Evolutionary conservation across 2,329 filamentous ascomycete species (phyloP), one percentile per base, ranked within the genome.

Genomic region (Xylariaceae sp.): DNA sequence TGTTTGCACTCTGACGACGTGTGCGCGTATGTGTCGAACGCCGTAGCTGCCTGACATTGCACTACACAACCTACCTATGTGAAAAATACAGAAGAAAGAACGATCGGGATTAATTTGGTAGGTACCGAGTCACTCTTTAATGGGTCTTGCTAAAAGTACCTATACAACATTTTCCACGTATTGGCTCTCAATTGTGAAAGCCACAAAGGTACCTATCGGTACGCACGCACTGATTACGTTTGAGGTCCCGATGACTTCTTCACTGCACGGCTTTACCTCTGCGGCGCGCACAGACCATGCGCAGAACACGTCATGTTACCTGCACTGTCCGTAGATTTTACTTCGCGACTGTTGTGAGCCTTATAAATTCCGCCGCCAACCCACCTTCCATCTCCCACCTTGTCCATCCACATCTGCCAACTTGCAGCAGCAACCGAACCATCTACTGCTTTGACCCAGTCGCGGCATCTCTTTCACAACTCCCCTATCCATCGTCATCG

Each of bases 401-500:
- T 13, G 34, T 35, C 49, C 10, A 51, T 51, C 23, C 49, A n/a
- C 13, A 51, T 15, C 15, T 13, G 30, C 11, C 48, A 6, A 30
- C 48, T 50, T 15, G 11, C 6, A 34, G 49, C 17, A 18, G 17
- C 17, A 2, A 18, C 17, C 17, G 17, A 18, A 18, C 17, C 17
- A 18, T 18, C 17, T 18, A 5, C 23, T 45, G 42, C 49, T 5
- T 30, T 30, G 23, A 30, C 23, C 23, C 23, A 30, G 23, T 30
- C 23, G 23, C 23, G 23, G 13, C 54, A n/a, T 37, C 42, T 45
- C 42, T 39, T 42, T 17, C 48, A 37, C 17, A 8, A 42, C 44
- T 44, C 37, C 35, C 53, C 13, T 37, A n/a, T 49, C 53, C 23
- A 13, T 6, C 17, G 17, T 42, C 59, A 57, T 55, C 59, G 42